phyloP scores from a whole-genome alignment of 176 grass and related monocot genomes.

The sorghum (Sorghum bicolor) region DNA sequence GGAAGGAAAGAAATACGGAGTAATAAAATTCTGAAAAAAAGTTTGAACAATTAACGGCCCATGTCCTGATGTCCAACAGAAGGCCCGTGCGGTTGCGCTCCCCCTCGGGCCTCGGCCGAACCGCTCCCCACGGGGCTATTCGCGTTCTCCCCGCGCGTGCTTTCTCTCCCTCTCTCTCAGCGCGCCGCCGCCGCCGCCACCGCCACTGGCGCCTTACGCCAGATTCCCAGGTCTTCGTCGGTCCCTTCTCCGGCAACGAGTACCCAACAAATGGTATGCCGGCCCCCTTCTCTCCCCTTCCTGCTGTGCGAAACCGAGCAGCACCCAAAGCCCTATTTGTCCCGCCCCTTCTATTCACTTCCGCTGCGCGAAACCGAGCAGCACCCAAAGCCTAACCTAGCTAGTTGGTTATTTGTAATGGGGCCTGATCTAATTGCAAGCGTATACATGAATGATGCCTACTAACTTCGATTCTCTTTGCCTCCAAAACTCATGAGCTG shows the following conservation, averaged over 20 bases:
- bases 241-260: background rate
- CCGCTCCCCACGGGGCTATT: no score
- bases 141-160: background rate
- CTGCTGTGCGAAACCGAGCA: background rate
- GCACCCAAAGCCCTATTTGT: background rate
- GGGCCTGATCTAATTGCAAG: background rate
- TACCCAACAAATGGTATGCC: background rate
- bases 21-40: no score
- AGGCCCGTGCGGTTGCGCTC: no score
- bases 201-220: no score
- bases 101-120: no score
- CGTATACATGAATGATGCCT: background rate
- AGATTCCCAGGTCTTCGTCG: background rate
- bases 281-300: background rate
- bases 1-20: no score
- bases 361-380: background rate
- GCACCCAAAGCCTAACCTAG: background rate
- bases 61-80: no score
- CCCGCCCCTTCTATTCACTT: no score
- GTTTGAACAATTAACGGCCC: no score
- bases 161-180: background rate
- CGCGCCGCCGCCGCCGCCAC: no score
- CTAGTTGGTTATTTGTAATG: background rate
- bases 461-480: background rate
- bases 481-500: background rate